phyloP scores from a whole-genome alignment of 192 early-diverging fungal genomes.

The Podila epicladia region DNA sequence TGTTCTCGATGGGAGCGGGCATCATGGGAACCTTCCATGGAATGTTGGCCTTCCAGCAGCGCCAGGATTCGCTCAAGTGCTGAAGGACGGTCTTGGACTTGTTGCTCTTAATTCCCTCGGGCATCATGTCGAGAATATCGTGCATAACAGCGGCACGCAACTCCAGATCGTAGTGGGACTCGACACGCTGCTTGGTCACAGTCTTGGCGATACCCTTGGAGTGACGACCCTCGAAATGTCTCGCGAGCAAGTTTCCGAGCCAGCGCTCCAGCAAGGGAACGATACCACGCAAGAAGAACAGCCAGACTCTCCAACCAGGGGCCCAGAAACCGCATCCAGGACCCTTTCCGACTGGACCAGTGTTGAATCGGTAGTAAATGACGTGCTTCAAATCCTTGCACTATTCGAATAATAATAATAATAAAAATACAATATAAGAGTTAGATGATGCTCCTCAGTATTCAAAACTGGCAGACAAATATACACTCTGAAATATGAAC shows the following conservation, averaged over 20 bases:
- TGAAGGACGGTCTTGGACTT: constrained; percentile 96
- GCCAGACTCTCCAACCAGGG: constrained; percentile 99
- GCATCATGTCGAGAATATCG: constrained; percentile 99
- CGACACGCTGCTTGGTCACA: constrained; percentile 99
- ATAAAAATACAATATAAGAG: background rate
- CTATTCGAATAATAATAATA: background rate
- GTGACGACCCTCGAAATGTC: constrained; percentile 98
- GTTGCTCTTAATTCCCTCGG: constrained; percentile 96
- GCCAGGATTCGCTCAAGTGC: constrained; percentile 96
- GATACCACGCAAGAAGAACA: constrained; percentile 99
- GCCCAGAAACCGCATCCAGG: constrained; percentile 99
- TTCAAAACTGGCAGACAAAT: background rate
- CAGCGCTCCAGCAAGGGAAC: constrained; percentile 97
- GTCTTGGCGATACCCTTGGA: constrained; percentile 98
- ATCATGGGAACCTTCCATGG: constrained; percentile 99
- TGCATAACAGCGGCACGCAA: constrained; percentile 98
- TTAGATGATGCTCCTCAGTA: background rate
- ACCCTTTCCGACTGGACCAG: constrained; percentile 96
- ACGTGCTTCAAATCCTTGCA: constrained; percentile 96
- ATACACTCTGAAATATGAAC: background rate
- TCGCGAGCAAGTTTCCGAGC: constrained; percentile 97
- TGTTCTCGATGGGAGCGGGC: constrained; percentile 98
- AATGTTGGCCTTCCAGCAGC: constrained; percentile 98
- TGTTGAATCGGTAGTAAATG: constrained; percentile 95
- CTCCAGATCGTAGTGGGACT: constrained; percentile 98